These are phyloP conservation scores for Pseudocercospora ulei DNA, from an alignment of 2,329 filamentous ascomycete species.

Conservation along the genomic window DNA sequence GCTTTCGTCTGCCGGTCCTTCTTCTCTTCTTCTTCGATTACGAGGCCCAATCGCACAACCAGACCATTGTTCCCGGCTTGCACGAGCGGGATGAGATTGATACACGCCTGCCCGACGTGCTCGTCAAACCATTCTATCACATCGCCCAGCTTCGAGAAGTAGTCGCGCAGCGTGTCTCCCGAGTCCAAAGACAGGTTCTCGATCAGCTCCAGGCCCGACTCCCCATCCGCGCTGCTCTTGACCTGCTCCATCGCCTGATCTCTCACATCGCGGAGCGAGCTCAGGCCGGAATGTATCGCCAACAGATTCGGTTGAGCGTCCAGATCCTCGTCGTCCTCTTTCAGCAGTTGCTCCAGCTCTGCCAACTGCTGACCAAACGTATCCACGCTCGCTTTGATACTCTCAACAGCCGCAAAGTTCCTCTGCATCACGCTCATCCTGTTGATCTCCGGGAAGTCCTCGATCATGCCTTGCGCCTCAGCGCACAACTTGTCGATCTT, in stretches of 20 bases:
- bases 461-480: constrained; percentile 94
- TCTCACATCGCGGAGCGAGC: constrained; percentile 80
- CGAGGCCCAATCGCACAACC: constrained; percentile 80
- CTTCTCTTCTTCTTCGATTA: constrained; percentile 93
- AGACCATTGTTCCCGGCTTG: constrained; percentile 78
- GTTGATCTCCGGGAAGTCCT: constrained; percentile 90
- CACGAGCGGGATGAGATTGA: constrained; percentile 81
- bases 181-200: constrained; percentile 54
- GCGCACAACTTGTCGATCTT: constrained; percentile 96
- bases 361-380: constrained; percentile 70
- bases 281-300: constrained; percentile 82
- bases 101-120: constrained; percentile 76
- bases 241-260: constrained; percentile 98
- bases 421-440: constrained; percentile 86
- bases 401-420: constrained; percentile 88
- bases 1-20: constrained; percentile 86
- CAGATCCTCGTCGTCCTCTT: constrained; percentile 71
- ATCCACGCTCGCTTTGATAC: constrained; percentile 85
- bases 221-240: constrained; percentile 59
- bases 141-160: constrained; percentile 76
- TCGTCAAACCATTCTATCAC: constrained; percentile 93
- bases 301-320: constrained; percentile 90
- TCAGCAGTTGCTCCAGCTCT: constrained; percentile 66
- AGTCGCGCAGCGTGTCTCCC: constrained; percentile 71
- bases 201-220: constrained; percentile 94